Evolutionary conservation across 140 eudicot species (phyloP), one percentile per base, ranked within the genome.

Genomic region (Stevia rebaudiana): DNA sequence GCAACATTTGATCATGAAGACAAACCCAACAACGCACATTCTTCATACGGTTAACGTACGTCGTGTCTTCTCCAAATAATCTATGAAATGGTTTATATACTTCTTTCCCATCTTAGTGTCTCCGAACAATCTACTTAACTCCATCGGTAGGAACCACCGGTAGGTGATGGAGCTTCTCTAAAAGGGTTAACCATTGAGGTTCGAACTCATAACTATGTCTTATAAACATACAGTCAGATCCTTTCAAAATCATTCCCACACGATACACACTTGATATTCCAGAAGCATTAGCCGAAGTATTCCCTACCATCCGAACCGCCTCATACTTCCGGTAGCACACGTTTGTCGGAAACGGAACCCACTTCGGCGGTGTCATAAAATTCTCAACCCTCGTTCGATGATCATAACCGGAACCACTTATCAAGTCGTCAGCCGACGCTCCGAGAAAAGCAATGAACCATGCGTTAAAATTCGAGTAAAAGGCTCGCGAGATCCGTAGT

Each of bases 401-500:
- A n/a, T n/a, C n/a, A n/a, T n/a, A n/a, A n/a, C n/a, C n/a, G n/a
- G n/a, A n/a, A n/a, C n/a, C n/a, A n/a, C n/a, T n/a, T n/a, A 53
- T 13, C 60, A 25, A 23, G 21, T 24, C 19, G 1, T 53, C 39
- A 0, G 39, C 8, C 22, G 13, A 54, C 1, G 61, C 8, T 54
- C 41, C 61, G 11, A 11, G 0, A 54, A 54, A 54, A 28, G 22
- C 41, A 36, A 54, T 0, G 12, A 13, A 54, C 61, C 61, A 54
- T 28, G 61, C 61, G 2, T 64, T 82, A 23, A 74, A 2, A 6
- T 31, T 51, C 0, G 15, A 40, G 40, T 73, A 79, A 47, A 55
- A 71, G n/a, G 62, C 79, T 1, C 74, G 18, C 0, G 73, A 64
- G 53, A 82, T 68, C 1, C 82, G 78, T 0, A 85, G 79, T 40